Base-by-base conservation (phyloP, 176 grass and related monocot species). In the Oryza brachyantha region DNA sequence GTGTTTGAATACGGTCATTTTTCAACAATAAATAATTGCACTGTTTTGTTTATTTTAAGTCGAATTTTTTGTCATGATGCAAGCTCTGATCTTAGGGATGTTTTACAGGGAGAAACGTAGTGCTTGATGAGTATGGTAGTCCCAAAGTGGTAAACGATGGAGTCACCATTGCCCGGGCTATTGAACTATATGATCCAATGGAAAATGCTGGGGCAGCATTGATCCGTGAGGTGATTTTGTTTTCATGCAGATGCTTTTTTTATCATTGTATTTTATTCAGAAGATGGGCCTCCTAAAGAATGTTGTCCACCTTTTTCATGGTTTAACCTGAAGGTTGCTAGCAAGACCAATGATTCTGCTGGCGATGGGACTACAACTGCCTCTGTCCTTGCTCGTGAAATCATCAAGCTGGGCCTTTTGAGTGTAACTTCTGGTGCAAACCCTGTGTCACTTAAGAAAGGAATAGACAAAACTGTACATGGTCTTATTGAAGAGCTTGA, bases 331-430 rank as follows among this genome's bases (percentile, higher is more conserved):
- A 71, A 97, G 94, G 94, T 97, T 85, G 94, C 88, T 86, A 97
- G 94, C 40, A 97, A 97, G 81, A 97, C 91, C 32, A 93, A 97
- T 85, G 94, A 97, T 60, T 93, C 94, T 32, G 94, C 94, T 62
- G 94, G 94, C 83, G 94, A 97, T 85, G 94, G 94, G 26, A 97
- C 94, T 57, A 93, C 94, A 9, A 93, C 91, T 52, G 94, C 94
- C 8, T 91, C 81, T 60, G 94, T 97, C 66, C 81, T 97, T 70
- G 94, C 94, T 64, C 84, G 84, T 31, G 88, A 97, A 89, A 97
- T 97, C 35, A 97, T 97, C 29, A 97, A 93, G 64, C 80, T 97
- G 61, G 94, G 94, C 13, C 81, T 97, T 68, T 25, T 97, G 60
- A 93, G 86, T 64, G 94, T 93, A 73, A 97, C 94, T 13, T 97